phyloP scores from a whole-genome alignment of 192 early-diverging fungal genomes.

The Linnemannia exigua region DNA sequence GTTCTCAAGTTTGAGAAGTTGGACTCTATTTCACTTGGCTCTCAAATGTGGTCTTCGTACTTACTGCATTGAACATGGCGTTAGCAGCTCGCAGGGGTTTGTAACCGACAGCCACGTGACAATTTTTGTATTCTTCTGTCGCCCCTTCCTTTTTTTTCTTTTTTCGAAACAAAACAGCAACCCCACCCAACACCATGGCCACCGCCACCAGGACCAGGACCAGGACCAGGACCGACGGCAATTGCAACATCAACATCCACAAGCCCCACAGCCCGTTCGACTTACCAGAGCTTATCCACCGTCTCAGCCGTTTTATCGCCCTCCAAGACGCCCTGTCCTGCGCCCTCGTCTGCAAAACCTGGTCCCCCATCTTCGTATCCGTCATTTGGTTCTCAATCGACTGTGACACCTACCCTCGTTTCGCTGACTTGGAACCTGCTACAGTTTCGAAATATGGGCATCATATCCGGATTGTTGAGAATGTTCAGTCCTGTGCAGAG shows the following conservation, averaged over 20 bases:
- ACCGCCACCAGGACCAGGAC: background rate
- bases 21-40: no score
- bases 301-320: background rate
- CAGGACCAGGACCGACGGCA: background rate
- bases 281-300: background rate
- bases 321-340: background rate
- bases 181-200: background rate
- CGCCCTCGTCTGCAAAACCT: conserved; percentile 8
- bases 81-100: no score
- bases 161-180: background rate
- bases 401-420: background rate
- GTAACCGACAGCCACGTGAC: no score
- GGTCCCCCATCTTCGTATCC: background rate
- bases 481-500: background rate
- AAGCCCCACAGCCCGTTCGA: background rate
- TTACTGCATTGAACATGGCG: no score
- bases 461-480: conserved; percentile 15
- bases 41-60: no score
- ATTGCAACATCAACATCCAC: background rate
- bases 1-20: no score
- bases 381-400: conserved; percentile 21
- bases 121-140: background rate
- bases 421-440: background rate
- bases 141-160: background rate
- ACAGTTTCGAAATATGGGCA: background rate